These are phyloP conservation scores for Tulasnella sp. DNA, from an alignment of 768 basidiomycete genomes.

Conservation along the genomic window DNA sequence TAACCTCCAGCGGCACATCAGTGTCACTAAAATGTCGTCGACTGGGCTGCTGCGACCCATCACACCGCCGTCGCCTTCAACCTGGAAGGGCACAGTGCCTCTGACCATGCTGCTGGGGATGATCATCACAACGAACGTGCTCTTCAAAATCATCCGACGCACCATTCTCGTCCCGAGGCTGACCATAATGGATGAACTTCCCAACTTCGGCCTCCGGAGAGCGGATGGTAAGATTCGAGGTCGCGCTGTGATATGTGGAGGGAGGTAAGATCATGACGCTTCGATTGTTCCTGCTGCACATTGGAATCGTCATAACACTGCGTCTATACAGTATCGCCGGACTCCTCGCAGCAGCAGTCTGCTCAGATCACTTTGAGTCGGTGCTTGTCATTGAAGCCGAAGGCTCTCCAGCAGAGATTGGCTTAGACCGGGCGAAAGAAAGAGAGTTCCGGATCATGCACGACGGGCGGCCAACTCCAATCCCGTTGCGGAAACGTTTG, in stretches of 20 bases:
- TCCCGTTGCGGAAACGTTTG: slow-evolving; percentile 21
- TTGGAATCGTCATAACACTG: too few species aligned
- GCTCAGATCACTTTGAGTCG: slow-evolving; percentile 27
- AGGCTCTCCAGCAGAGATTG: slow-evolving; percentile 20
- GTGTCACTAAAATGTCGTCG: too few species aligned
- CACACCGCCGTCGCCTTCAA: too few species aligned
- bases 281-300: too few species aligned
- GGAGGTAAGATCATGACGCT: too few species aligned
- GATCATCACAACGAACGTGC: neutral
- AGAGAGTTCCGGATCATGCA: slow-evolving; percentile 17
- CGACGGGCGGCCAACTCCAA: slow-evolving; percentile 16
- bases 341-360: slow-evolving; percentile 26
- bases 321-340: slow-evolving; percentile 30
- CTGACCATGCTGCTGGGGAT: too few species aligned
- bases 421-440: too few species aligned
- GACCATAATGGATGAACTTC: neutral
- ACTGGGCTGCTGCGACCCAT: too few species aligned
- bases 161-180: neutral
- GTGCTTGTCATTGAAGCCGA: slow-evolving; percentile 29
- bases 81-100: too few species aligned
- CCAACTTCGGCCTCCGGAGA: neutral
- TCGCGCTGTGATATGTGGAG: neutral
- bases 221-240: neutral
- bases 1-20: too few species aligned
- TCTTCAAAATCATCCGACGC: neutral